Conservation (phyloP, 2,329 filamentous ascomycete species). For the Aspergillus calidoustus region DNA sequence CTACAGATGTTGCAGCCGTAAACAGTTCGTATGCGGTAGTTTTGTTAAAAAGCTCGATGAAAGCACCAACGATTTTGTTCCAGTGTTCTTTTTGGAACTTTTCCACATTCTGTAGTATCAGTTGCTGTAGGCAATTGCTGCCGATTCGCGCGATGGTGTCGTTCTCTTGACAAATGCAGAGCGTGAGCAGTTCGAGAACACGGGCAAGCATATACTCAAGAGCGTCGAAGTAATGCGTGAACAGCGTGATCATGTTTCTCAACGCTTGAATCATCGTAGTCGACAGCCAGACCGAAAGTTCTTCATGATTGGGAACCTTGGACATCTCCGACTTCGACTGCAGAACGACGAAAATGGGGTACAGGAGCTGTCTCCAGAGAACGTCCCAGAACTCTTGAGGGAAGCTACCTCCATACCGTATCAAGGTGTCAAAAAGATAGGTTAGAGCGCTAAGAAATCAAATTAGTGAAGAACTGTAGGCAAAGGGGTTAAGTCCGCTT, state of each 20-base stretch:
- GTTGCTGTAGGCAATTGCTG: conserved; percentile 94
- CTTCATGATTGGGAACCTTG: conserved; percentile 93
- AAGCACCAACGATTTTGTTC: conserved; percentile 91
- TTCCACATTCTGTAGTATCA: conserved; percentile 93
- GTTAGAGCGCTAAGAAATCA: conserved; percentile 69
- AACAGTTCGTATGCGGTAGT: conserved; percentile 97
- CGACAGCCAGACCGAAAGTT: conserved; percentile 96
- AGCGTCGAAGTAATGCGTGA: conserved; percentile 97
- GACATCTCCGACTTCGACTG: conserved; percentile 96
- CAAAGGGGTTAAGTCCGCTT: conserved; percentile 21
- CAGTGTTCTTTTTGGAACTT: conserved; percentile 90
- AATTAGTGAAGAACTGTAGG: conserved; percentile 20
- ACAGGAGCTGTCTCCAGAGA: conserved; percentile 93
- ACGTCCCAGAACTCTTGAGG: conserved; percentile 98
- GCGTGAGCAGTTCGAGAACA: conserved; percentile 90
- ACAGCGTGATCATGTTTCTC: conserved; percentile 97
- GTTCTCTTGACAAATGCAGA: conserved; percentile 99
- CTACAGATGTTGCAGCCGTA: conserved; percentile 69
- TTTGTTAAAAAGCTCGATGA: conserved; percentile 91
- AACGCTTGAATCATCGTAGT: conserved; percentile 99
- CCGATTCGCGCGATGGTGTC: conserved; percentile 97
- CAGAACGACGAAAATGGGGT: conserved; percentile 97
- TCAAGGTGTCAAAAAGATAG: conserved; percentile 94
- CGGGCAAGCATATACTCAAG: conserved; percentile 97
- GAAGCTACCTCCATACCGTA: conserved; percentile 88